Conservation (phyloP, 768 basidiomycete species). For the Chiua virens region DNA sequence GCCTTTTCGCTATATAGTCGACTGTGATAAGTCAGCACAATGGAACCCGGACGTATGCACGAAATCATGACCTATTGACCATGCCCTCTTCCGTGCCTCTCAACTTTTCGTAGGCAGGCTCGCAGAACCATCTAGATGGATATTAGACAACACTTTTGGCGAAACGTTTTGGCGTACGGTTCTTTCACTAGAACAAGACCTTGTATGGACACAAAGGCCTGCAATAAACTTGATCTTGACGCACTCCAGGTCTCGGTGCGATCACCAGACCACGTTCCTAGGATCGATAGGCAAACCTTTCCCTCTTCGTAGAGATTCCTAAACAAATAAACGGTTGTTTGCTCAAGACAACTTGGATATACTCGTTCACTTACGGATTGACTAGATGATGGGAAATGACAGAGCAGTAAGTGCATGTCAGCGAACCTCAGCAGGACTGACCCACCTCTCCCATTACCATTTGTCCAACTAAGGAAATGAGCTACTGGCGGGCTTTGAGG, state of each 20-base stretch:
- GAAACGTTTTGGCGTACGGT: constrained; percentile 56
- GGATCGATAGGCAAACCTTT: constrained; percentile 88
- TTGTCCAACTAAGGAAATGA: constrained; percentile 92
- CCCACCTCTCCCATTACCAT: constrained; percentile 78
- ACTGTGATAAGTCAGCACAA: constrained; percentile 39
- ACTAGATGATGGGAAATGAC: constrained; percentile 33
- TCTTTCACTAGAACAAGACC: constrained; percentile 91
- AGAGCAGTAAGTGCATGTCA: background rate
- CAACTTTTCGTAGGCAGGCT: constrained; percentile 91
- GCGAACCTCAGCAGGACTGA: background rate
- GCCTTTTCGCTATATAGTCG: constrained; percentile 93
- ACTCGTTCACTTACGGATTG: constrained; percentile 62
- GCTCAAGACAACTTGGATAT: background rate
- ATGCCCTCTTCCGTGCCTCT: constrained; percentile 88
- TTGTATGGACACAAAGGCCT: constrained; percentile 92
- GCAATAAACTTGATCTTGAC: constrained; percentile 79
- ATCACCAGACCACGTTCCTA: constrained; percentile 93
- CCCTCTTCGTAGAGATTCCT: constrained; percentile 95
- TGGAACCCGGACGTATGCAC: background rate
- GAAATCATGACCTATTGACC: constrained; percentile 65
- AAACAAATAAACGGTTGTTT: background rate
- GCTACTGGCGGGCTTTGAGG: constrained; percentile 82
- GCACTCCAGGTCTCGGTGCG: constrained; percentile 86
- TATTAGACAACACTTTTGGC: constrained; percentile 1
- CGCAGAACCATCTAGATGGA: constrained; percentile 74